Conservation (phyloP, 805 yeast genomes). For the Pichia deserticola region DNA sequence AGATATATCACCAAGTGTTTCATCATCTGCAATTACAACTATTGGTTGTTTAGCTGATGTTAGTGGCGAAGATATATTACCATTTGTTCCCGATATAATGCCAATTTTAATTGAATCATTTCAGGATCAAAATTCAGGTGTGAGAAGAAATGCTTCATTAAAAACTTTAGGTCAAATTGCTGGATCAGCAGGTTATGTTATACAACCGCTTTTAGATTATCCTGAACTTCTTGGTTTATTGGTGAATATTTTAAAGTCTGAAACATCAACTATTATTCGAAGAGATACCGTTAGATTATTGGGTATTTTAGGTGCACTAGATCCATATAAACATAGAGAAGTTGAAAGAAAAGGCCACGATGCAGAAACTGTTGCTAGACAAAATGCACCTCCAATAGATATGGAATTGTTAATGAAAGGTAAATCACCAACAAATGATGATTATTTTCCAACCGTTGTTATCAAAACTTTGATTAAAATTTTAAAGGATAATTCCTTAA, state of each 20-base stretch:
- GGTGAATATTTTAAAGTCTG: conserved; percentile 75
- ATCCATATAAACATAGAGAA: conserved; percentile 92
- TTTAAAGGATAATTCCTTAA: conserved; percentile 74
- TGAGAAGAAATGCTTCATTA: conserved; percentile 84
- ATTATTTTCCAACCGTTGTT: conserved; percentile 92
- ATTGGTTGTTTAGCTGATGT: conserved; percentile 85
- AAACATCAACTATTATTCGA: conserved; percentile 63
- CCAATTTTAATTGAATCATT: conserved; percentile 80
- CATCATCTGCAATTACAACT: conserved; percentile 77
- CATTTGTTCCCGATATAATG: conserved; percentile 71
- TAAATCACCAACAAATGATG: conserved; percentile 86
- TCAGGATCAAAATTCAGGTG: conserved; percentile 86
- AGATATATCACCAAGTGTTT: conserved; percentile 71
- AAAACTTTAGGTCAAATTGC: conserved; percentile 84
- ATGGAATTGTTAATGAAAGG: conserved; percentile 88
- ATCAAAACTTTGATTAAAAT: conserved; percentile 78
- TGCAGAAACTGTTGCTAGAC: conserved; percentile 46
- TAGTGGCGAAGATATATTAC: conserved; percentile 77
- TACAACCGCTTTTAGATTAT: conserved; percentile 84
- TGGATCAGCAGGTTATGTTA: conserved; percentile 88
- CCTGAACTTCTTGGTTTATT: conserved; percentile 82
- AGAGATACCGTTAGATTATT: conserved; percentile 83
- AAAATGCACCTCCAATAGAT: conserved; percentile 85
- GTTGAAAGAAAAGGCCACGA: conserved; percentile 54
- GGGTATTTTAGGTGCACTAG: conserved; percentile 94